Evolutionary conservation across 1,139 yeast genomes (phyloP), one percentile per base, ranked within the genome.

Genomic region (Kurtzmaniella quercitrusa): DNA sequence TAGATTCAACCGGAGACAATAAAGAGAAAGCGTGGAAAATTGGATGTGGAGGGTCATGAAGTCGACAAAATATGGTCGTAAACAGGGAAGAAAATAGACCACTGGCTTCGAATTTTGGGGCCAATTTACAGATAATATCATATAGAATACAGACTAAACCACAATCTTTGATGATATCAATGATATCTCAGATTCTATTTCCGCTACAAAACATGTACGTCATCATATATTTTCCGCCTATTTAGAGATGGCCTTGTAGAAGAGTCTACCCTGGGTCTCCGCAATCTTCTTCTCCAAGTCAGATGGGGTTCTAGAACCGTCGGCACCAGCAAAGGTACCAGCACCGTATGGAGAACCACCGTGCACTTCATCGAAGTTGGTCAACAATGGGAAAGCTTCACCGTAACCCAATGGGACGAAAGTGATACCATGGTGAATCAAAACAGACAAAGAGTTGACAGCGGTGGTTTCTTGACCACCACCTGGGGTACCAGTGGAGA

Each of bases 311-410:
- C 95, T 81, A 16, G 89, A 81, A 54, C 95, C 95, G 56, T 85
- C 93, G 46, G 76, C 74, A 54, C 82, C 91, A 34, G 95, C 91
- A 55, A 75, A 75, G 46, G 89, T 70, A 58, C 95, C 95, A 42
- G 95, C 89, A 68, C 95, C 95, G 90, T 93, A 87, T 46, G 95
- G 79, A 45, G 93, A 82, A 52, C 85, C 85, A 61, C 95, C 95
- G 62, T 85, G 94, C 46, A 80, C 77, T 70, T 85, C 90, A 16
- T 72, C 74, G 48, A 86, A 63, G 66, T 76, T 75, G 48, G 86
- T 65, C 51, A 82, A 63, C 54, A 76, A 75, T 40, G 76, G 74
- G 66, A 82, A 82, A 37, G 77, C 73, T 54, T 77, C 66, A 55
- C 79, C 81, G 73, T 81, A 86, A 59, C 95, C 95, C 54, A 87